Conservation (phyloP, 371 early-diverging fungal genomes). For the Smittium culicis region DNA sequence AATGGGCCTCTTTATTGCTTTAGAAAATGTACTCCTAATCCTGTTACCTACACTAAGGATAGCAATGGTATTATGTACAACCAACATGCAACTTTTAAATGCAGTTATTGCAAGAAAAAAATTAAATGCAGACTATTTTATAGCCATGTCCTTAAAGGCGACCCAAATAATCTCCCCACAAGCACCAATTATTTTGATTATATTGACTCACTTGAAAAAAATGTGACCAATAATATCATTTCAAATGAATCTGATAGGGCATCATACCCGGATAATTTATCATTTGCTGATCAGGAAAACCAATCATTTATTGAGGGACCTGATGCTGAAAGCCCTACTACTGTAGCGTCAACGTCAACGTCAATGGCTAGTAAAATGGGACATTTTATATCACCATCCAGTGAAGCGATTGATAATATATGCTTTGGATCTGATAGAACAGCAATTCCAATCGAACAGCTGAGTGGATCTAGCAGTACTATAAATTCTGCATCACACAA, state of each 20-base stretch:
- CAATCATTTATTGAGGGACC: no score
- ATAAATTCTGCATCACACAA: no score
- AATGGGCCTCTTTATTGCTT: neutral
- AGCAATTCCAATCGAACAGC: no score
- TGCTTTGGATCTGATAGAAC: no score
- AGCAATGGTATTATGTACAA: neutral
- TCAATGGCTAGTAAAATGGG: no score
- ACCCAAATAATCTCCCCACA: neutral
- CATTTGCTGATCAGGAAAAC: neutral
- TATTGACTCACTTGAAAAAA: neutral
- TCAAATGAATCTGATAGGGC: neutral
- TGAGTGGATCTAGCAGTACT: no score
- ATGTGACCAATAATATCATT: neutral
- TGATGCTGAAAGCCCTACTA: no score
- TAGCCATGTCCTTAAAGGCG: neutral
- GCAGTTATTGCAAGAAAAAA: neutral
- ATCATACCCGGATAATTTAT: neutral
- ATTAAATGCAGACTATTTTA: neutral
- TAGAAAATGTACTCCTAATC: neutral
- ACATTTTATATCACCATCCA: no score
- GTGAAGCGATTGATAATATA: no score
- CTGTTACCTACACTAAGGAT: neutral
- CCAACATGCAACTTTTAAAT: neutral
- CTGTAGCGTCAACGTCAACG: no score
- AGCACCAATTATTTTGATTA: neutral